Conservation (phyloP, 2,329 filamentous ascomycete species). For the Truncatella angustata region DNA sequence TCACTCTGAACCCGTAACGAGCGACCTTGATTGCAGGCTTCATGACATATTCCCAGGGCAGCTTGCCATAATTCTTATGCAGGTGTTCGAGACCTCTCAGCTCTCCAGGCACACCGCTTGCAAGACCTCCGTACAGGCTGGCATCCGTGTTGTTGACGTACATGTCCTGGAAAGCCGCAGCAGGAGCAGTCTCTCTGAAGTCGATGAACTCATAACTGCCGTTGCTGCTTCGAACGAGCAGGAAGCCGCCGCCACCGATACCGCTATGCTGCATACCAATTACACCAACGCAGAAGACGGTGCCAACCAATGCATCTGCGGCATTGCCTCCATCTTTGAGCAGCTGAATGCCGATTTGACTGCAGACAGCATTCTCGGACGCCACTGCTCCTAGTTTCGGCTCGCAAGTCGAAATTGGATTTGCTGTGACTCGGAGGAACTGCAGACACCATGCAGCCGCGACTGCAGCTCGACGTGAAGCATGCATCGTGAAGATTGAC, state of each 20-base stretch:
- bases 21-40: constrained; percentile 71
- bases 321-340: constrained; percentile 64
- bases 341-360: constrained; percentile 64
- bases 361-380: constrained; percentile 68
- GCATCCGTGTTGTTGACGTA: constrained; percentile 65
- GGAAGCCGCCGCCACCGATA: constrained; percentile 88
- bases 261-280: constrained; percentile 78
- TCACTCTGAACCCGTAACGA: constrained; percentile 69
- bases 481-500: background rate
- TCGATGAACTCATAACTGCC: constrained; percentile 83
- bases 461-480: background rate
- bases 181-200: constrained; percentile 81
- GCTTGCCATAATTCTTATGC: constrained; percentile 63
- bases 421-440: background rate
- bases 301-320: constrained; percentile 72
- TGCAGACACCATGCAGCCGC: background rate
- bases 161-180: constrained; percentile 77
- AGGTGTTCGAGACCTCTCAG: constrained; percentile 72
- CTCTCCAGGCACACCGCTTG: constrained; percentile 68
- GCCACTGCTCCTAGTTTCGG: constrained; percentile 61
- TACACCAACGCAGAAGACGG: constrained; percentile 72
- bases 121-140: constrained; percentile 68
- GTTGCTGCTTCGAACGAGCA: constrained; percentile 70
- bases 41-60: constrained; percentile 67
- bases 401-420: background rate